phyloP scores from a whole-genome alignment of 2,329 filamentous ascomycete genomes.

The Fusarium brevicatenulatum region DNA sequence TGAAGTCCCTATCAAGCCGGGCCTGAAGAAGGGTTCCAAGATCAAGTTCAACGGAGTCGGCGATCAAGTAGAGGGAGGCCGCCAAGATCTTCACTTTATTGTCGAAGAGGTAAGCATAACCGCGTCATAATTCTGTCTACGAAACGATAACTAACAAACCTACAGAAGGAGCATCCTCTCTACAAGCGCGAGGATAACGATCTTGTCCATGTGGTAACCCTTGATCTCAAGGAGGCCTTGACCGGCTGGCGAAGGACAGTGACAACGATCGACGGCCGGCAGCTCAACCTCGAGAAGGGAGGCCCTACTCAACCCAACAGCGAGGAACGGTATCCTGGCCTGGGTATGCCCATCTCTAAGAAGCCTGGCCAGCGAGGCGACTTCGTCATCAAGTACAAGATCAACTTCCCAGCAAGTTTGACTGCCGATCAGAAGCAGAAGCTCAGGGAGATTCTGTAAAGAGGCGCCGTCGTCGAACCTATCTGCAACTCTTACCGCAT shows the following conservation, averaged over 20 bases:
- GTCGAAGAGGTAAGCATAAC: conserved; percentile 81
- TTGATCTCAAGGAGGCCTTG: conserved; percentile 91
- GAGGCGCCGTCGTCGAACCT: not conserved
- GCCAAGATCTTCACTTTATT: conserved; percentile 95
- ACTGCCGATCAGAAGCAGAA: conserved; percentile 81
- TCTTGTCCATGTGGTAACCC: conserved; percentile 78
- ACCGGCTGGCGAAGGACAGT: conserved; percentile 95
- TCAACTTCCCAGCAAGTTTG: conserved; percentile 87
- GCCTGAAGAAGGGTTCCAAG: conserved; percentile 95
- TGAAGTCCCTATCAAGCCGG: conserved; percentile 94
- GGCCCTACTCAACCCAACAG: conserved; percentile 89
- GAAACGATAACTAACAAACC: conserved; percentile 52
- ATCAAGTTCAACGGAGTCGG: conserved; percentile 99
- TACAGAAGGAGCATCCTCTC: conserved; percentile 84
- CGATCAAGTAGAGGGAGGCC: conserved; percentile 94
- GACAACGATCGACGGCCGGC: conserved; percentile 90
- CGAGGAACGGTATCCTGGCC: conserved; percentile 80
- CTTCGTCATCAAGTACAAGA: conserved; percentile 88
- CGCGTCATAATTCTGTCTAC: not conserved
- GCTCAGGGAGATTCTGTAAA: conserved; percentile 79
- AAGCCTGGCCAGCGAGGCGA: conserved; percentile 86
- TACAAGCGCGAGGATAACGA: conserved; percentile 92
- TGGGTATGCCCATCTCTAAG: conserved; percentile 97
- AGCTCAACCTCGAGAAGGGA: conserved; percentile 79
- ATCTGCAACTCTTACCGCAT: conserved; percentile 2